phyloP scores from a whole-genome alignment of 257 asterid species.

The Marsdenia floribunda region DNA sequence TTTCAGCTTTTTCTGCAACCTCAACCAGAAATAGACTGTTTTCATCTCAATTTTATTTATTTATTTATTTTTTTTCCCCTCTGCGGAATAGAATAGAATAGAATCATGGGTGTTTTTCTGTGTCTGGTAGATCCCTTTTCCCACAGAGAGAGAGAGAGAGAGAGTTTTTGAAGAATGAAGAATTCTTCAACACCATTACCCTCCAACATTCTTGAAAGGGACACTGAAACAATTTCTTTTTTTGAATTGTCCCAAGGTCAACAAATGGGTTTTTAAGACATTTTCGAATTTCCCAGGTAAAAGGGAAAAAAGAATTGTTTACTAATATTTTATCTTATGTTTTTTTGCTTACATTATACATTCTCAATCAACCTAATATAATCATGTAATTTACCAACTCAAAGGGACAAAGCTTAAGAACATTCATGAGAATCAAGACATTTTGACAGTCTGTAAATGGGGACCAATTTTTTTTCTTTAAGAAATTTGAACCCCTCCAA shows the following conservation, averaged over 20 bases:
- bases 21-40: constrained; percentile 21
- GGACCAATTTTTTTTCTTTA: constrained; percentile 44
- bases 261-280: constrained; percentile 24
- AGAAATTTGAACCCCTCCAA: background rate
- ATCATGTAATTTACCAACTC: constrained; percentile 35
- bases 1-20: constrained; percentile 8
- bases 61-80: background rate
- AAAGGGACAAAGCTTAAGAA: constrained; percentile 23
- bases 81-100: background rate
- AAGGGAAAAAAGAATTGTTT: background rate
- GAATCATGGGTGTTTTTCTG: constrained; percentile 2
- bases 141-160: constrained; percentile 22
- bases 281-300: constrained; percentile 24
- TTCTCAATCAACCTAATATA: constrained; percentile 43
- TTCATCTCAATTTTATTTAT: background rate
- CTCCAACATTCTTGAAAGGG: constrained; percentile 45
- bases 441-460: constrained; percentile 79
- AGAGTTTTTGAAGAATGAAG: constrained; percentile 22
- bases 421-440: constrained; percentile 60
- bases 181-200: constrained; percentile 19
- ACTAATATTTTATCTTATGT: background rate
- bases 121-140: constrained; percentile 15
- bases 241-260: constrained; percentile 23
- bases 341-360: background rate
- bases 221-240: constrained; percentile 21